These are phyloP conservation scores for Caloboletus firmus DNA, from an alignment of 1,284 basidiomycete genomes.

Conservation along the genomic window DNA sequence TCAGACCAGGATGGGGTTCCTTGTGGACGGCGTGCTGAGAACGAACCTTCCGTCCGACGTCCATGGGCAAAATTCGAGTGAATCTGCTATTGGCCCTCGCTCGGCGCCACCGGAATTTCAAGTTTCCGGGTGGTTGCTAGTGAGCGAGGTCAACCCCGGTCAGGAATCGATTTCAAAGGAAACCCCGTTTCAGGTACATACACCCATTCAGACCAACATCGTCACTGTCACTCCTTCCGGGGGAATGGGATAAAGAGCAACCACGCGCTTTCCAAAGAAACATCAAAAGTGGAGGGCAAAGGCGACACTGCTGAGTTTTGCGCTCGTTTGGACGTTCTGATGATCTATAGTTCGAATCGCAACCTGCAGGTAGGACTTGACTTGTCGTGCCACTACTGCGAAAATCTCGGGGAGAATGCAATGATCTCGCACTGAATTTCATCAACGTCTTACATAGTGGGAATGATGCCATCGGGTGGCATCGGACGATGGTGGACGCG, in stretches of 20 bases:
- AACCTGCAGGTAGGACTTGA: not conserved
- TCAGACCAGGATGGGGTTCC: not conserved
- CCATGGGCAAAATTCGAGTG: not conserved
- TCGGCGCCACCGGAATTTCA: not conserved
- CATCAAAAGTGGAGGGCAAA: not conserved
- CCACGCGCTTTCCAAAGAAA: too few species aligned
- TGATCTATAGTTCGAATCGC: not conserved
- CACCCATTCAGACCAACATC: not conserved
- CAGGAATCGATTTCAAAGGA: not conserved
- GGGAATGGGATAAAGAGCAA: too few species aligned
- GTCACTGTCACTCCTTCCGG: not conserved
- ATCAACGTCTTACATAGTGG: conserved; percentile 5
- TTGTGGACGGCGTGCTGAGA: not conserved
- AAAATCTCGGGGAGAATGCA: not conserved
- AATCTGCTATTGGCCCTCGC: conserved; percentile 14
- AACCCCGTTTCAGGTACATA: not conserved
- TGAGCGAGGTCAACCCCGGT: not conserved
- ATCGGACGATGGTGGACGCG: conserved; percentile 3
- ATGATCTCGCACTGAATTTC: not conserved
- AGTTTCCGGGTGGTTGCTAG: not conserved
- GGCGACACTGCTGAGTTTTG: not conserved
- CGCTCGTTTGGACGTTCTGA: not conserved
- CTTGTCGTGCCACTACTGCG: not conserved
- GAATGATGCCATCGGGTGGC: conserved; percentile 8
- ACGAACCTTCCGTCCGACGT: too few species aligned